phyloP scores from a whole-genome alignment of 495 filamentous ascomycete genomes.

The Penicillium riverlandense region DNA sequence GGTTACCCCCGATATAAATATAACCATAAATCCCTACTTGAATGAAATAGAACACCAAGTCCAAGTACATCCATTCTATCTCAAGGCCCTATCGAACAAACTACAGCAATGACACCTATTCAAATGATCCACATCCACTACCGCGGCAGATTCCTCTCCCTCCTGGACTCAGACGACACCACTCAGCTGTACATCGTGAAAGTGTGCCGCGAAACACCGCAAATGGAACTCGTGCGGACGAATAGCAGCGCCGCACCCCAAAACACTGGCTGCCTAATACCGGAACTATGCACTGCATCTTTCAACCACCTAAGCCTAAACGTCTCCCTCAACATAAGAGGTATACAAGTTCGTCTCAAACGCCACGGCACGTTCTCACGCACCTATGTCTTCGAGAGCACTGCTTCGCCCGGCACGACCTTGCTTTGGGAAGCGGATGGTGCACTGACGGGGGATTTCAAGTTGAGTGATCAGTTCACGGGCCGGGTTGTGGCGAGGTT shows the following conservation, averaged over 20 bases:
- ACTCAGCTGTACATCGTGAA: conserved; percentile 2
- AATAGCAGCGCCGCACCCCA: neutral
- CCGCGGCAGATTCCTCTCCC: conserved; percentile 1
- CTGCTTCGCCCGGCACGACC: neutral
- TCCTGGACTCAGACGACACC: conserved; percentile 1
- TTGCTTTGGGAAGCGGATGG: conserved; percentile 2
- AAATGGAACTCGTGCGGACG: conserved; percentile 1
- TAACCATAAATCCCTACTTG: neutral
- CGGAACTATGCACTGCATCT: neutral
- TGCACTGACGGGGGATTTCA: conserved; percentile 1
- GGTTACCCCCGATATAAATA: no score
- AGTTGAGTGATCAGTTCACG: neutral
- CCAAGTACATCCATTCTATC: neutral
- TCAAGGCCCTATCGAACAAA: no score
- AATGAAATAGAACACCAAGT: neutral
- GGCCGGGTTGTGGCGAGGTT: conserved; percentile 1
- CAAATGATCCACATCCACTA: conserved; percentile 5
- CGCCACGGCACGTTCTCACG: neutral
- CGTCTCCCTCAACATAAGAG: neutral
- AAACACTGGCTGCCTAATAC: neutral
- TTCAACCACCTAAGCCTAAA: conserved; percentile 3
- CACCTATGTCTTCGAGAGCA: neutral
- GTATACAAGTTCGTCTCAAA: neutral
- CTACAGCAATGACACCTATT: neutral
- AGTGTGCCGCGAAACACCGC: neutral